Conservation (phyloP, 768 basidiomycete genomes). For the Xanthoconium stramineum region DNA sequence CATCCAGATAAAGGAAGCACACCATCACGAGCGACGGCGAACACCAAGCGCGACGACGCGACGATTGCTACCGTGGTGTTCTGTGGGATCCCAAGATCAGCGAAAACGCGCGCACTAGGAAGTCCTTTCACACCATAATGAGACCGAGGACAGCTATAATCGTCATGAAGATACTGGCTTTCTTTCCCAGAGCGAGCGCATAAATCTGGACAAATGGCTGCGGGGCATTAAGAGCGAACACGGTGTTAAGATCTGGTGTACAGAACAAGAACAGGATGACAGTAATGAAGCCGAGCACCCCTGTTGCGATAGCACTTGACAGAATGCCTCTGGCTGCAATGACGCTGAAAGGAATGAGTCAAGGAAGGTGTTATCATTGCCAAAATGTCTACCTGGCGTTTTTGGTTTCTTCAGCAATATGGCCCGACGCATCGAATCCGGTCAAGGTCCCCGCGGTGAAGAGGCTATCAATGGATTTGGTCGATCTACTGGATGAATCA, state of each 20-base stretch:
- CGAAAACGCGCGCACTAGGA: background rate
- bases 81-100: slow-evolving; percentile 33
- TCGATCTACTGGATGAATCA: background rate
- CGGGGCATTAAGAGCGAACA: slow-evolving; percentile 77
- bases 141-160: slow-evolving; percentile 80
- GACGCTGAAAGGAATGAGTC: slow-evolving; percentile 42
- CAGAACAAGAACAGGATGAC: slow-evolving; percentile 83
- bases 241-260: slow-evolving; percentile 69
- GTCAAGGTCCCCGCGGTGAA: slow-evolving; percentile 87
- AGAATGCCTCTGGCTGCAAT: slow-evolving; percentile 83
- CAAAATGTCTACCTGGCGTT: slow-evolving; percentile 53
- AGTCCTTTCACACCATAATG: slow-evolving; percentile 56
- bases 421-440: slow-evolving; percentile 88
- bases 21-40: slow-evolving; percentile 92
- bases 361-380: background rate
- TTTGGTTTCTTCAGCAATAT: slow-evolving; percentile 87
- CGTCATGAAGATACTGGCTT: slow-evolving; percentile 84
- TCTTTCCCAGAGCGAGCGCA: slow-evolving; percentile 75
- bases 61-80: slow-evolving; percentile 87
- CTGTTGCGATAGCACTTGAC: slow-evolving; percentile 72
- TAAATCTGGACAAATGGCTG: slow-evolving; percentile 93
- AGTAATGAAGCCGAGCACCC: slow-evolving; percentile 73
- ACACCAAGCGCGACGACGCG: slow-evolving; percentile 84
- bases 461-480: slow-evolving; percentile 58
- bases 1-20: slow-evolving; percentile 80